These are phyloP conservation scores for Kwoniella shivajii DNA, from an alignment of 1,284 basidiomycete genomes.

Conservation along the genomic window DNA sequence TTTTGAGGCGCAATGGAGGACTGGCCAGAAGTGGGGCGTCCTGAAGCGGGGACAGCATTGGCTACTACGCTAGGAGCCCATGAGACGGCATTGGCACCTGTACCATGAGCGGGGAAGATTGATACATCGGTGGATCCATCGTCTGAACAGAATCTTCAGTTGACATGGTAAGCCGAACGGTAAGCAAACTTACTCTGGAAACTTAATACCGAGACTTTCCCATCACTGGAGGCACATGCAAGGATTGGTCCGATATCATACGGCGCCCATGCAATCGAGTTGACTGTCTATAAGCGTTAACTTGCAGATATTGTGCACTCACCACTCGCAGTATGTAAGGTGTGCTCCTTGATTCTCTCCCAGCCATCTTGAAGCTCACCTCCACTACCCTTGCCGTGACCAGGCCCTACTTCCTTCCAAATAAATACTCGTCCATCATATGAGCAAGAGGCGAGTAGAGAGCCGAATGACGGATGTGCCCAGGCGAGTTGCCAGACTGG, in stretches of 20 bases:
- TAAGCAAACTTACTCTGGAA: conserved; percentile 78
- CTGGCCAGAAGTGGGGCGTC: conserved; percentile 38
- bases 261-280: conserved; percentile 97
- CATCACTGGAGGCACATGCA: conserved; percentile 97
- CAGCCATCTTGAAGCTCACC: conserved; percentile 62
- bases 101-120: conserved; percentile 93
- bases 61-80: conserved; percentile 90
- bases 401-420: conserved; percentile 76
- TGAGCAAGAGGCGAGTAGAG: conserved; percentile 94
- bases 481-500: conserved; percentile 99
- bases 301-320: conserved; percentile 25
- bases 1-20: conserved; percentile 56
- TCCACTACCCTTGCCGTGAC: conserved; percentile 50
- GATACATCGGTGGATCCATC: conserved; percentile 96
- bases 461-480: conserved; percentile 96
- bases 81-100: conserved; percentile 95
- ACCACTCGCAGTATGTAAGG: conserved; percentile 91
- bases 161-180: background rate
- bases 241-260: conserved; percentile 96
- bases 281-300: conserved; percentile 60
- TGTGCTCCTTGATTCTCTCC: conserved; percentile 96
- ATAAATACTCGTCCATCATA: conserved; percentile 98
- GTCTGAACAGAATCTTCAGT: conserved; percentile 58
- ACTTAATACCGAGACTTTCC: conserved; percentile 92
- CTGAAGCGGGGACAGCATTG: conserved; percentile 63